phyloP scores from a whole-genome alignment of 2,329 filamentous ascomycete genomes.

The Thielaviopsis musarum region DNA sequence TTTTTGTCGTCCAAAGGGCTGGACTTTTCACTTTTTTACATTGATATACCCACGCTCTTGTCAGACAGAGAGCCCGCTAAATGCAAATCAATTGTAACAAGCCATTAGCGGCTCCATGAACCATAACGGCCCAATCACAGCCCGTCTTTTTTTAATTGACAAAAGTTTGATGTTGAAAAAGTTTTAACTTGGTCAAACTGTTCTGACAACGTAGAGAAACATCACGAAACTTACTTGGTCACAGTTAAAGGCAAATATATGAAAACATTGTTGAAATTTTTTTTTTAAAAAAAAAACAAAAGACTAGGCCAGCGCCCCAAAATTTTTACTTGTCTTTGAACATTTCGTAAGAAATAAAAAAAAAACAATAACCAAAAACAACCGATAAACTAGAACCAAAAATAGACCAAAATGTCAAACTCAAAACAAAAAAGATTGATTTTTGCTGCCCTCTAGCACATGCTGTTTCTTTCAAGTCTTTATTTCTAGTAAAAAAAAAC shows the following conservation, averaged over 20 bases:
- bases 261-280: too few relatives aligned
- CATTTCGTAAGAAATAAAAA: background rate
- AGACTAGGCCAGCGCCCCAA: background rate
- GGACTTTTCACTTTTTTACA: background rate
- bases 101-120: background rate
- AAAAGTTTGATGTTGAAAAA: background rate
- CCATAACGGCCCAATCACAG: background rate
- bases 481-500: too few relatives aligned
- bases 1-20: background rate
- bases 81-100: background rate
- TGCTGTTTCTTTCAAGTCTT: background rate
- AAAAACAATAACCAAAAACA: background rate
- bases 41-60: background rate
- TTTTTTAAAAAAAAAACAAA: background rate
- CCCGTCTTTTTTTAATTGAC: background rate
- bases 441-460: background rate
- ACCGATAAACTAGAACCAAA: background rate
- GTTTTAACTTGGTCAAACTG: too few relatives aligned
- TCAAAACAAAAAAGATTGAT: background rate
- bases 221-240: too few relatives aligned
- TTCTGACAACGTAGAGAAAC: too few relatives aligned
- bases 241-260: too few relatives aligned
- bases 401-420: background rate
- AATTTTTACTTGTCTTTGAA: background rate
- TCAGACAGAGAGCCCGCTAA: background rate